Base-by-base conservation (phyloP, 1,284 basidiomycete genomes). In the Moniliophthora roreri region DNA sequence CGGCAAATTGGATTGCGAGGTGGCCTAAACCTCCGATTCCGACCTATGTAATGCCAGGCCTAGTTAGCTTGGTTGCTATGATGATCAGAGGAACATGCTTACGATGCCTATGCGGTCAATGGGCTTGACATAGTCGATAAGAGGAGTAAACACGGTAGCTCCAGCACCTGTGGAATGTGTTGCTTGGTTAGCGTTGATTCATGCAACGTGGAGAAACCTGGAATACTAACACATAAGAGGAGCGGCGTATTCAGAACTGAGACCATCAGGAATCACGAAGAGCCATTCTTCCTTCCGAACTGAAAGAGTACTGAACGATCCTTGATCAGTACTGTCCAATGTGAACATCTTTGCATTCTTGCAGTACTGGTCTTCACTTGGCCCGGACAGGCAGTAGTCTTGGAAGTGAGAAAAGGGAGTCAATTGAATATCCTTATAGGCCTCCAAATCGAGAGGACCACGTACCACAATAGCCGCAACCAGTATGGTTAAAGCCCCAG, bases 251-350 rank as follows among this genome's bases (percentile, higher is more conserved):
- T 75, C 75, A 1, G 77, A 77, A 41, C 73, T 69, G 54, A 89
- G 65, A 7, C 61, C 71, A 2, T 84, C 80, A 1, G 86, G 86
- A 50, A 89, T 78, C 15, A 77, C 73, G 71, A 88, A 86, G 41
- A 86, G 80, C 64, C 85, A 88, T 54, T 75, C 75, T 60, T 84
- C 73, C 60, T 85, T 77, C 1, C 79, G 82, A 53, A 85, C 77
- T 54, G 85, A 80, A 60, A 75, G 76, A 34, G 79, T 82, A 13
- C 79, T 77, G 70, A 86, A 88, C 4, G 86, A 85, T 50, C 78
- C 80, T 51, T 75, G 71, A 58, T 74, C 73, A 21, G 20, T 24
- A 61, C 74, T 69, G 13, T 76, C 72, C 8, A 74, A 77, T 48
- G 69, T 75, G 64, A 79, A 80, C 50, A 71, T 66, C 39, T 60